A percentile compares a stretch with the other conserved stretches of the same genome.
Evolutionary conservation across 495 filamentous ascomycete species (phyloP).

Genomic region (Cenococcum geophilum): DNA sequence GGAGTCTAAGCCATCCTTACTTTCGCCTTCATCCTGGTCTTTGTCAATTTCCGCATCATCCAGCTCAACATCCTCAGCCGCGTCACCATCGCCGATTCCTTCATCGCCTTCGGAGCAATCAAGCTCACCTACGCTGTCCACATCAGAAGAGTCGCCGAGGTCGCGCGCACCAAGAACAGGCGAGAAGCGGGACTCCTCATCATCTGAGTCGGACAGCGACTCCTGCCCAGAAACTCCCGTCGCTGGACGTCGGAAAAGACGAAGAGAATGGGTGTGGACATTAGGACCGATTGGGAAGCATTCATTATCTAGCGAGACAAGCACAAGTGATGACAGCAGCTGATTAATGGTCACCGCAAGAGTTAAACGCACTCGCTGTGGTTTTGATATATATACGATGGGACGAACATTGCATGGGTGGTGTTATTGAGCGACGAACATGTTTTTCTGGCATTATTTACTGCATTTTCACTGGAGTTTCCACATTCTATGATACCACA

Average conservation of each 20-base stretch:
- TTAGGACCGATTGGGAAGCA: slow-evolving; percentile 39
- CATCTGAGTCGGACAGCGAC: slow-evolving; percentile 40
- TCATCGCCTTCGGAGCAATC: slow-evolving; percentile 13
- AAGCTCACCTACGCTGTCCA: slow-evolving; percentile 14
- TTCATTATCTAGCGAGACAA: slow-evolving; percentile 3
- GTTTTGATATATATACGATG: background rate
- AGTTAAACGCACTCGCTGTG: background rate
- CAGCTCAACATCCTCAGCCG: background rate
- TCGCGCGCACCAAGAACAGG: slow-evolving; percentile 27
- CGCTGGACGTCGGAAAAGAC: slow-evolving; percentile 46
- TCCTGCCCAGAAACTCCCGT: slow-evolving; percentile 47
- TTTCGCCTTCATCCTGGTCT: background rate
- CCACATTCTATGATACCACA: slow-evolving; percentile 28
- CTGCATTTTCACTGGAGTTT: slow-evolving; percentile 23
- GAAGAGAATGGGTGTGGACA: slow-evolving; percentile 55
- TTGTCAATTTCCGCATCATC: background rate
- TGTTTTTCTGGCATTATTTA: slow-evolving; percentile 11
- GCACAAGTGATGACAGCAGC: slow-evolving; percentile 26
- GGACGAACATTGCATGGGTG: background rate
- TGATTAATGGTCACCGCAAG: slow-evolving; percentile 4
- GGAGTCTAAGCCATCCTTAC: slow-evolving; percentile 7
- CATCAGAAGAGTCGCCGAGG: slow-evolving; percentile 19
- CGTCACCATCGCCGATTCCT: background rate
- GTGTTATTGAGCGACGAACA: background rate
- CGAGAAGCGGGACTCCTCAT: slow-evolving; percentile 44